Evolutionary conservation across 305 asterid genomes (phyloP).

Genomic region (Solanum hybrid): DNA sequence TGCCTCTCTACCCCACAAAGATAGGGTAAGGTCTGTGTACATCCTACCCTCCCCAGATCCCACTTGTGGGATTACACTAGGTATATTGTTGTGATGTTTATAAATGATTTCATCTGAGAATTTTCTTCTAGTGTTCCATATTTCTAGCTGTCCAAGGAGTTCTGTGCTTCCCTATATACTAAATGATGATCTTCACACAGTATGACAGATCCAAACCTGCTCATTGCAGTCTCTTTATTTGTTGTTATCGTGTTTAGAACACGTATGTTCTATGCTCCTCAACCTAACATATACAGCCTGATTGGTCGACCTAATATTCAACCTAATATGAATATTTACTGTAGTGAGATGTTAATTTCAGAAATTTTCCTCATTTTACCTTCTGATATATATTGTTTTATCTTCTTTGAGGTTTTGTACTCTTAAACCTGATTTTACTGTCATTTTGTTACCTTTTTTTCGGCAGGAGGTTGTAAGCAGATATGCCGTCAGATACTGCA

Average conservation of each 20-base stretch:
- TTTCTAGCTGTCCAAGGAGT: background rate
- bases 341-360: background rate
- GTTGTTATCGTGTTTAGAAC: background rate
- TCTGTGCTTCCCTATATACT: background rate
- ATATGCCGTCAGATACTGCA: constrained; percentile 48
- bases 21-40: background rate
- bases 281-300: background rate
- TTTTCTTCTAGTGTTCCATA: background rate
- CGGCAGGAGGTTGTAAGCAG: constrained; percentile 17
- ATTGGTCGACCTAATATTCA: background rate
- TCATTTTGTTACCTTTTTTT: constrained; percentile 12
- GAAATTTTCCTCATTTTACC: background rate
- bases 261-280: background rate
- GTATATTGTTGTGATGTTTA: background rate
- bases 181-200: background rate
- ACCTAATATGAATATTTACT: background rate
- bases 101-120: background rate
- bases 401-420: constrained; percentile 12
- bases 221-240: background rate
- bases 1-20: background rate
- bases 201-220: background rate
- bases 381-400: background rate
- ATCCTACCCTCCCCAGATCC: background rate
- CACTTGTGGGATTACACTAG: background rate
- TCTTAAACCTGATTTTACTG: constrained; percentile 5